Evolutionary conservation across 192 early-diverging fungal genomes (phyloP).

Genomic region (Geranomyces variabilis): DNA sequence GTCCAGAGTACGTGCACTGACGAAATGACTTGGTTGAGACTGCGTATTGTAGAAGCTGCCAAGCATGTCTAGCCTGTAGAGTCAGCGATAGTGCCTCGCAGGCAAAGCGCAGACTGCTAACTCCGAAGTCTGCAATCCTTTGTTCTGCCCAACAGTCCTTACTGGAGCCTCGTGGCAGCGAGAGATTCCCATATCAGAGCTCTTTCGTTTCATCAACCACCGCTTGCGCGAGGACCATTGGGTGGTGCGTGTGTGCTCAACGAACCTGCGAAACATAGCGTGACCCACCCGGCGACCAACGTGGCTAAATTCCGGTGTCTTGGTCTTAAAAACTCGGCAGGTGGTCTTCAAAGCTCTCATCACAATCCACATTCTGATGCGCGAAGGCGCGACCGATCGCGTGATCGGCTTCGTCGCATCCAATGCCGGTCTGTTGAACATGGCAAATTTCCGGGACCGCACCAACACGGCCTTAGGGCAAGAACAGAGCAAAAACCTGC

Average conservation of each 20-base stretch:
- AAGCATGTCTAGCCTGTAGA: neutral
- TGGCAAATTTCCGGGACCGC: conserved; percentile 58
- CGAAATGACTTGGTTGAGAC: too few species aligned
- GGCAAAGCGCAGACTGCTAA: neutral
- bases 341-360: conserved; percentile 75
- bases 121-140: too few species aligned
- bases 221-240: conserved; percentile 62
- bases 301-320: neutral
- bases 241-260: conserved; percentile 53
- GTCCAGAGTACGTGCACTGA: conserved; percentile 45
- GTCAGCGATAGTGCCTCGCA: too few species aligned
- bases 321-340: conserved; percentile 34
- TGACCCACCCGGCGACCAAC: neutral
- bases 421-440: conserved; percentile 53
- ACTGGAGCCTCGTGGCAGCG: conserved; percentile 41
- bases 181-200: conserved; percentile 46
- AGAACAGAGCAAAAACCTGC: conserved; percentile 63
- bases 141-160: conserved; percentile 31
- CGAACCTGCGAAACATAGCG: too few species aligned
- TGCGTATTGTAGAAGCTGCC: neutral
- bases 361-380: conserved; percentile 71
- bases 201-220: conserved; percentile 53
- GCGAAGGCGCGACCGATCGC: conserved; percentile 67
- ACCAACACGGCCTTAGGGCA: conserved; percentile 34
- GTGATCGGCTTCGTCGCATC: conserved; percentile 59